Percentiles rank a stretch among this genome's conserved stretches.
These are phyloP conservation scores for Chloropicon primus DNA, from an alignment of 139 green algal genomes.

Conservation along the genomic window DNA sequence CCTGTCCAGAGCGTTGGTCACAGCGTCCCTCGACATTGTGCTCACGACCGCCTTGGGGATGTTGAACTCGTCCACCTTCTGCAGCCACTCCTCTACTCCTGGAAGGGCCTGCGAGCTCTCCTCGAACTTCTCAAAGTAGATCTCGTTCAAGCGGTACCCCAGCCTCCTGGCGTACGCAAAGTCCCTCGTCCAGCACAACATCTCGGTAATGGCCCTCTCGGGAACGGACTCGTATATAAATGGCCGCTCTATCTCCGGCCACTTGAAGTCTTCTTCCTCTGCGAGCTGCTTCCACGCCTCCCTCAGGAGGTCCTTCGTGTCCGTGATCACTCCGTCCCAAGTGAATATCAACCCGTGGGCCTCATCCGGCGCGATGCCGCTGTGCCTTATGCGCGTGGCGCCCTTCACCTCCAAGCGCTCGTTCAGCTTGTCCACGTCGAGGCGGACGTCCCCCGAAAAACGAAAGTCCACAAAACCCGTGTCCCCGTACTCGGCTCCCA, in stretches of 20 bases:
- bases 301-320: slow-evolving; percentile 24
- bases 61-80: slow-evolving; percentile 17
- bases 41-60: slow-evolving; percentile 55
- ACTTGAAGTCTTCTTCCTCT: slow-evolving; percentile 20
- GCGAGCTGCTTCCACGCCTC: slow-evolving; percentile 50
- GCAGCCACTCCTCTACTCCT: slow-evolving; percentile 21
- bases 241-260: slow-evolving; percentile 17
- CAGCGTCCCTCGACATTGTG: slow-evolving; percentile 25
- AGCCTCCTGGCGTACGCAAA: slow-evolving; percentile 24
- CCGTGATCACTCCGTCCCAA: slow-evolving; percentile 1
- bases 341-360: slow-evolving; percentile 38
- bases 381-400: slow-evolving; percentile 31
- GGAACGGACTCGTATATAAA: slow-evolving; percentile 32
- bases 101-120: slow-evolving; percentile 8
- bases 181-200: slow-evolving; percentile 54
- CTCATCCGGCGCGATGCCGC: slow-evolving; percentile 51
- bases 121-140: slow-evolving; percentile 6
- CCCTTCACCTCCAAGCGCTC: slow-evolving; percentile 46
- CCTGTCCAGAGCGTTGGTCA: slow-evolving; percentile 30
- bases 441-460: background rate
- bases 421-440: slow-evolving; percentile 69
- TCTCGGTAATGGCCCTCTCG: slow-evolving; percentile 36
- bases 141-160: slow-evolving; percentile 11
- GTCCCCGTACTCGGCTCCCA: background rate
- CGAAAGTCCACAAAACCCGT: background rate